phyloP scores from a whole-genome alignment of 768 basidiomycete genomes.

The Kwoniella heveanensis region DNA sequence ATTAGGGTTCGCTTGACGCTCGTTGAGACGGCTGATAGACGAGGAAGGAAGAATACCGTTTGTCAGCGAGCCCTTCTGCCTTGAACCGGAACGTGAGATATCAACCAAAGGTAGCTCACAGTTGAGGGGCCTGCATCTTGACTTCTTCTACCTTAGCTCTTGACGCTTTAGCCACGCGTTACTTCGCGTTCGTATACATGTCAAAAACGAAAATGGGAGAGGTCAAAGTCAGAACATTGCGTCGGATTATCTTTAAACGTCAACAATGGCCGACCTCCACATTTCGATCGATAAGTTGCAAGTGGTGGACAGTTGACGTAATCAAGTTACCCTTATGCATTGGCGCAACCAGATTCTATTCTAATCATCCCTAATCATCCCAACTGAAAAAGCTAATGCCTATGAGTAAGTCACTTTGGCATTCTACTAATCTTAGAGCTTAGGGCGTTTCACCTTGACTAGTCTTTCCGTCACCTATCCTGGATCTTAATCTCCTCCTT shows the following conservation, averaged over 20 bases:
- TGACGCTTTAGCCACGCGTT: too few species aligned
- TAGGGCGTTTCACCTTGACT: too few species aligned
- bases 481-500: neutral
- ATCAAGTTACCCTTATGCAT: neutral
- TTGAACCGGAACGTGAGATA: neutral
- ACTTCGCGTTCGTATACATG: too few species aligned
- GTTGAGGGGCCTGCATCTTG: constrained; percentile 49
- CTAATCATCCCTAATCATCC: too few species aligned
- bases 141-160: neutral
- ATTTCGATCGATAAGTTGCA: neutral
- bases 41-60: constrained; percentile 5
- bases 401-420: too few species aligned
- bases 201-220: neutral
- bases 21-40: constrained; percentile 43
- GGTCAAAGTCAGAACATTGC: neutral
- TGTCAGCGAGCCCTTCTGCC: neutral
- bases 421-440: too few species aligned
- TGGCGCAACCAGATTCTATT: neutral
- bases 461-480: neutral
- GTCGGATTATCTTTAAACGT: too few species aligned
- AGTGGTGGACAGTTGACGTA: neutral
- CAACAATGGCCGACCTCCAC: neutral
- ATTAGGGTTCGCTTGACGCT: constrained; percentile 49
- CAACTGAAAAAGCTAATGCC: too few species aligned
- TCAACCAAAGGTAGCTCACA: constrained; percentile 27